phyloP scores from a whole-genome alignment of 352 stramenopile genomes.

The Phytophthora capsici region DNA sequence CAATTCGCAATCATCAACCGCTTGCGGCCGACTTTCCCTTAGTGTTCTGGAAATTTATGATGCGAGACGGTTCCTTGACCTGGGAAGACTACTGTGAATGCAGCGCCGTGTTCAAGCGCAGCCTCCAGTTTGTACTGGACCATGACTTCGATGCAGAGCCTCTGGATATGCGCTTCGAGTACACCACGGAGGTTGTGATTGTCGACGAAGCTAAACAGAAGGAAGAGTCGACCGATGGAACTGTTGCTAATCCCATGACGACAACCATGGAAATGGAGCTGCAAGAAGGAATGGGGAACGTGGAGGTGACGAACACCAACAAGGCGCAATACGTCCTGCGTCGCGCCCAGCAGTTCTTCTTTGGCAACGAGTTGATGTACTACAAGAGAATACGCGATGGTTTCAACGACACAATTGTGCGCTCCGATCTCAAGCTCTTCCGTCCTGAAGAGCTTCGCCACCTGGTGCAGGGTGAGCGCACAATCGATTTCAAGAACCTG shows the following conservation, averaged over 20 bases:
- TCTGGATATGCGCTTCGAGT: constrained; percentile 77
- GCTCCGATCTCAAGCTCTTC: constrained; percentile 67
- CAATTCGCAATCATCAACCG: constrained; percentile 75
- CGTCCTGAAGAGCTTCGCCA: constrained; percentile 56
- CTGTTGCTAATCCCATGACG: constrained; percentile 10
- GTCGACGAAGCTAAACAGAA: constrained; percentile 31
- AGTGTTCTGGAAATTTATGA: constrained; percentile 77
- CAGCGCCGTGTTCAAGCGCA: constrained; percentile 66
- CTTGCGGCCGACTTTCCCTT: constrained; percentile 63
- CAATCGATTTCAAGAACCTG: constrained; percentile 62
- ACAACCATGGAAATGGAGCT: constrained; percentile 73
- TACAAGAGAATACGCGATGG: constrained; percentile 73
- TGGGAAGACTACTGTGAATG: constrained; percentile 70
- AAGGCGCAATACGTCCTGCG: constrained; percentile 70
- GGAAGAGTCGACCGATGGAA: constrained; percentile 14
- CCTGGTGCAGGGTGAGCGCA: constrained; percentile 52
- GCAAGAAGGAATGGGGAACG: constrained; percentile 33
- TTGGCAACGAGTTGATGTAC: constrained; percentile 56
- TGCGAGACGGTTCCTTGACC: constrained; percentile 41
- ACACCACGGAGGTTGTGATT: constrained; percentile 52
- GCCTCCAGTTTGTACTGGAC: constrained; percentile 67
- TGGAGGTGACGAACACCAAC: constrained; percentile 70
- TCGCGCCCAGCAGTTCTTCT: constrained; percentile 70
- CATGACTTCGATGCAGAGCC: constrained; percentile 66
- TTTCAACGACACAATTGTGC: constrained; percentile 59